Percentiles rank a stretch among this genome's conserved stretches.
Conservation (phyloP, 257 asterid species). For the Petunia secreta region DNA sequence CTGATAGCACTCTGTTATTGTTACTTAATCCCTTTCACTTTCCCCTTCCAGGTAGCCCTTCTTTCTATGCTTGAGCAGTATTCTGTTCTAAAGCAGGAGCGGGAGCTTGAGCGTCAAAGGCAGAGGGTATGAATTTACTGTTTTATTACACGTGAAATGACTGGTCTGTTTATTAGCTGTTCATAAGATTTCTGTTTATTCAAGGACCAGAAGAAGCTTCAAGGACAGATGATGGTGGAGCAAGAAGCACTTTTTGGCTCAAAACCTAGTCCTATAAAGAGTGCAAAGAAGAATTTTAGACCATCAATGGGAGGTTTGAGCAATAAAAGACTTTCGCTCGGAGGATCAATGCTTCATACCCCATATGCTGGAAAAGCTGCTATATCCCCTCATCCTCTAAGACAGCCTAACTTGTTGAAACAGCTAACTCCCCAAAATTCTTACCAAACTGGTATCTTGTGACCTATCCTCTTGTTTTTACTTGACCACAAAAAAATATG, state of each 20-base stretch:
- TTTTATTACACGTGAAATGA: slow-evolving; percentile 15
- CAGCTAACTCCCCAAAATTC: slow-evolving; percentile 35
- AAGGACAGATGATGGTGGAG: slow-evolving; percentile 73
- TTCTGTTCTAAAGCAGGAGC: slow-evolving; percentile 62
- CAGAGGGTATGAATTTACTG: slow-evolving; percentile 60
- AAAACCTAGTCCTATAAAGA: slow-evolving; percentile 75
- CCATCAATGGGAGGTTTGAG: slow-evolving; percentile 53
- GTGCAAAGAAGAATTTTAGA: slow-evolving; percentile 54
- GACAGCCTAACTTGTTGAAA: slow-evolving; percentile 35
- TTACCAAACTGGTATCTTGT: slow-evolving; percentile 12
- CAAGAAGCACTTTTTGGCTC: slow-evolving; percentile 87
- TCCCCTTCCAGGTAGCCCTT: slow-evolving; percentile 62
- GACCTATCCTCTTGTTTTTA: background rate
- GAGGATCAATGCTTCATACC: slow-evolving; percentile 69
- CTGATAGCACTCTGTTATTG: background rate
- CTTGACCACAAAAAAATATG: background rate
- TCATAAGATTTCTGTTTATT: slow-evolving; percentile 16
- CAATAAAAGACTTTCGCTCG: slow-evolving; percentile 64
- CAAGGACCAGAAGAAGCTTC: slow-evolving; percentile 88
- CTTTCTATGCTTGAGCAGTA: slow-evolving; percentile 71
- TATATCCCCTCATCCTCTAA: slow-evolving; percentile 40
- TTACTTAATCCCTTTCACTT: background rate
- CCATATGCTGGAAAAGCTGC: slow-evolving; percentile 49
- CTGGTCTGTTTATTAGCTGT: background rate
- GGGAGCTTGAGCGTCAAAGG: slow-evolving; percentile 78